Percentiles rank a stretch among this genome's conserved stretches.
Evolutionary conservation across 2,329 filamentous ascomycete genomes (phyloP).

Genomic region (Stemphylium lycopersici): DNA sequence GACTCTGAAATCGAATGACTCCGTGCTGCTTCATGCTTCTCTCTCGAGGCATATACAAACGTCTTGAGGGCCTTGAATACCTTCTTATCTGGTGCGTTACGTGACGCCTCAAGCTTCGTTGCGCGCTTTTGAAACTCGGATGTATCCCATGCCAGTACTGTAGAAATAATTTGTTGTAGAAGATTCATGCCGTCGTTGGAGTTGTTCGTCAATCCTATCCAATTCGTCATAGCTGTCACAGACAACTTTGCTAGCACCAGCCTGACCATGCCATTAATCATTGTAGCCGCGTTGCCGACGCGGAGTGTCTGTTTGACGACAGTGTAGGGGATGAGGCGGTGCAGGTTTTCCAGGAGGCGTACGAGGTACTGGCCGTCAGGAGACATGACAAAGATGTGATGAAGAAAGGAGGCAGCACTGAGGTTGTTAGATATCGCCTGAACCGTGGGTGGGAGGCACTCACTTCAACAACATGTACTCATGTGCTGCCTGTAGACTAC

Average conservation of each 20-base stretch:
- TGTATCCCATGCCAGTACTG: constrained; percentile 75
- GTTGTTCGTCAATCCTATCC: constrained; percentile 73
- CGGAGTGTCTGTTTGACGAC: constrained; percentile 75
- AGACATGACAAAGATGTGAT: constrained; percentile 74
- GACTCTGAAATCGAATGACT: constrained; percentile 59
- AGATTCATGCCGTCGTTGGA: constrained; percentile 82
- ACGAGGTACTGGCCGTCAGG: constrained; percentile 77
- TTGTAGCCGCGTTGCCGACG: constrained; percentile 79
- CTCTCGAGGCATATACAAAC: constrained; percentile 60
- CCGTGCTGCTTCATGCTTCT: constrained; percentile 65
- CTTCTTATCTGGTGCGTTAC: constrained; percentile 64
- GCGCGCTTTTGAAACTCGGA: constrained; percentile 70
- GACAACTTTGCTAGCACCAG: constrained; percentile 79
- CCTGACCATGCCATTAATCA: constrained; percentile 77
- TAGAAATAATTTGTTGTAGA: constrained; percentile 75
- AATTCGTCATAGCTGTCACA: constrained; percentile 76
- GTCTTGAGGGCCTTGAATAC: constrained; percentile 66
- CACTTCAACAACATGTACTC: constrained; percentile 76
- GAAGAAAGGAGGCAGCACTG: constrained; percentile 74
- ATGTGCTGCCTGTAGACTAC: constrained; percentile 66
- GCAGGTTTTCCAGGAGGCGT: constrained; percentile 71
- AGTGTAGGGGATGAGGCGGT: constrained; percentile 73
- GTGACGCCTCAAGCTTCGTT: constrained; percentile 68
- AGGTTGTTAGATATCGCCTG: not conserved
- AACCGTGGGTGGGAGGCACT: constrained; percentile 32